Evolutionary conservation across 129 eudicot genomes (phyloP), one percentile per base, ranked within the genome.

Genomic region (Pseudognaphalium luteoalbum): DNA sequence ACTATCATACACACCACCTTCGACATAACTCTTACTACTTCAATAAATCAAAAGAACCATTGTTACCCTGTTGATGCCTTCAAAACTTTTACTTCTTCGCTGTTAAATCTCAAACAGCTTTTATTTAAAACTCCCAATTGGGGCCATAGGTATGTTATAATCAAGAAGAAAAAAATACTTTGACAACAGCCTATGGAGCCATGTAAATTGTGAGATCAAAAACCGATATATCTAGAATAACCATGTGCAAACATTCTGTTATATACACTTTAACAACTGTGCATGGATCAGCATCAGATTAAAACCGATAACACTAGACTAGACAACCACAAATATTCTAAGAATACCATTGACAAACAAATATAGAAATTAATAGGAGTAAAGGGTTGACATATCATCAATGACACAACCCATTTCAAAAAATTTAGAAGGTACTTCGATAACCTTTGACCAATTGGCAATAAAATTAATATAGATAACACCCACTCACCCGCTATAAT

Each of bases 401-500:
- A 74, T 28, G 61, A 65, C 12, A 42, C 7, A 2, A 44, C 70
- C 51, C 34, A 11, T 64, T 19, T 47, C 15, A 47, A 64, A 51
- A 22, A 39, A 6, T 30, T 47, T 28, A 30, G 34, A 65, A 12
- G 8, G 65, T 29, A 65, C 35, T 21, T 9, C 19, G 0, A 50
- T 29, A 75, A 75, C 50, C 72, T 50, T 9, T 16, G 37, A 44
- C 78, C 60, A 63, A 28, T 44, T 29, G 51, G 33, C 33, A 44
- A 64, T 22, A 5, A 50, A 63, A 30, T 19, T 29, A 42, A 62
- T n/a, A 28, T 7, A 10, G 17, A 41, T 19, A 76, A 76, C 20
- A 65, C 65, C 15, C 56, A 78, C 97, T 89, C 88, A 92, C 97
- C 93, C 91, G 72, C 93, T 89, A 78, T 87, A 87, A 74, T 92